phyloP scores from a whole-genome alignment of 140 eudicot species.

The Oenanthe javanica region DNA sequence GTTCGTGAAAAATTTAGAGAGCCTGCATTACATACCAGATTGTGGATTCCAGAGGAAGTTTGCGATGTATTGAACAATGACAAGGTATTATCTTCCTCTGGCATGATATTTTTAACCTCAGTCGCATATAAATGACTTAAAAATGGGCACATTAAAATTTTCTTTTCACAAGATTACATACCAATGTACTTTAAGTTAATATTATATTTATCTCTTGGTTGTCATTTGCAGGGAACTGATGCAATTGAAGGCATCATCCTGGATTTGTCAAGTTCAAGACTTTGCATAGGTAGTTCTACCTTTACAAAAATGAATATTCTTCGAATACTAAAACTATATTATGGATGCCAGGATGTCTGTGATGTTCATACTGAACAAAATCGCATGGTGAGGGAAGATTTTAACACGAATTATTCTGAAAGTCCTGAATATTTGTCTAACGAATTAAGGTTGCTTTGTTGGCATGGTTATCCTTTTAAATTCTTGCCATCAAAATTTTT shows the following conservation, averaged over 20 bases:
- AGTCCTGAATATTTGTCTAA: neutral
- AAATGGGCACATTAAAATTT: neutral
- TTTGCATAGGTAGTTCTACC: neutral
- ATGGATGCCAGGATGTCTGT: neutral
- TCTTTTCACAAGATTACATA: neutral
- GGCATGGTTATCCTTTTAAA: constrained; percentile 9
- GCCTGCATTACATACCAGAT: neutral
- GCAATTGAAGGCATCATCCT: constrained; percentile 5
- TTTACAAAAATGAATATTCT: neutral
- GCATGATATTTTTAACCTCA: neutral
- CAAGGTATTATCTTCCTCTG: neutral
- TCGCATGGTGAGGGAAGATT: neutral
- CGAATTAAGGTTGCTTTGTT: constrained; percentile 9
- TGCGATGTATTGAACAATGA: neutral
- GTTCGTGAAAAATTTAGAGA: neutral
- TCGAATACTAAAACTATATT: constrained; percentile 5
- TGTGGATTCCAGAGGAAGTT: constrained; percentile 1
- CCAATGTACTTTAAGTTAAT: neutral
- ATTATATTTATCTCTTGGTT: neutral
- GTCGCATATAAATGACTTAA: neutral
- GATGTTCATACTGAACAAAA: neutral
- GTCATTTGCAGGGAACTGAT: neutral
- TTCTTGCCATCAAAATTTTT: constrained; percentile 4
- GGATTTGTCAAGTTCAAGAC: constrained; percentile 5
- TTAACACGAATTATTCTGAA: neutral